A percentile compares a stretch with the other conserved stretches of the same genome.
Conservation (phyloP, 139 green algal genomes). For the Asterochloris erici region DNA sequence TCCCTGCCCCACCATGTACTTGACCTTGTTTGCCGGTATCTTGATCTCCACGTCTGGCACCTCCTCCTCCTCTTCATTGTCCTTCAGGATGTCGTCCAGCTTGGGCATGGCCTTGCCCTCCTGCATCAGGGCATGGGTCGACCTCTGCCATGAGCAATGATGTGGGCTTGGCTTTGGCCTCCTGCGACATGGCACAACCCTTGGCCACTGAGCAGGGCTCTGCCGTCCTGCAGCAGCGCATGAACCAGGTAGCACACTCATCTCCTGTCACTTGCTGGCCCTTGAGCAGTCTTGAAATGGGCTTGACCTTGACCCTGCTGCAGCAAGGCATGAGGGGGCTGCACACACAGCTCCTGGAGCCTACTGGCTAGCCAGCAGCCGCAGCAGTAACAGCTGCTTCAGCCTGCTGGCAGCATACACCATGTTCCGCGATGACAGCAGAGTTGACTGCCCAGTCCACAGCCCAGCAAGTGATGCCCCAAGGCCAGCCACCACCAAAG, state of each 20-base stretch:
- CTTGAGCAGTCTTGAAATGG: neutral
- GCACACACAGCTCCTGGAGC: neutral
- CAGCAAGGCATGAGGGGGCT: neutral
- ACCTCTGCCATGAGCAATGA: neutral
- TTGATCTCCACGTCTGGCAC: conserved; percentile 58
- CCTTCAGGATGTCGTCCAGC: conserved; percentile 45
- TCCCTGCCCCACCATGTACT: conserved; percentile 75
- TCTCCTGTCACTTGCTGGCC: neutral
- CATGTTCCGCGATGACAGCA: neutral
- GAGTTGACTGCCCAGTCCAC: neutral
- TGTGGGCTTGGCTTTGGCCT: neutral
- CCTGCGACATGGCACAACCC: neutral
- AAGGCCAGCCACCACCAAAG: no score
- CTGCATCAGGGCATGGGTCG: conserved; percentile 23
- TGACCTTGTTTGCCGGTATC: conserved; percentile 71
- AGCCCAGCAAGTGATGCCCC: no score
- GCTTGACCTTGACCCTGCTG: neutral
- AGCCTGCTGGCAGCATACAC: neutral
- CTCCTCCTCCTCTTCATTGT: conserved; percentile 48
- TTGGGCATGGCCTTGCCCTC: conserved; percentile 42
- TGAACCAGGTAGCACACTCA: neutral
- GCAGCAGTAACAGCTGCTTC: neutral
- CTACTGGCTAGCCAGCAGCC: neutral
- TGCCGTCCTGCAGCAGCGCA: neutral
- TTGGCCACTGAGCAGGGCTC: neutral